phyloP scores from a whole-genome alignment of 2,329 filamentous ascomycete genomes.

The Magnaporthiopsis rhizophila region DNA sequence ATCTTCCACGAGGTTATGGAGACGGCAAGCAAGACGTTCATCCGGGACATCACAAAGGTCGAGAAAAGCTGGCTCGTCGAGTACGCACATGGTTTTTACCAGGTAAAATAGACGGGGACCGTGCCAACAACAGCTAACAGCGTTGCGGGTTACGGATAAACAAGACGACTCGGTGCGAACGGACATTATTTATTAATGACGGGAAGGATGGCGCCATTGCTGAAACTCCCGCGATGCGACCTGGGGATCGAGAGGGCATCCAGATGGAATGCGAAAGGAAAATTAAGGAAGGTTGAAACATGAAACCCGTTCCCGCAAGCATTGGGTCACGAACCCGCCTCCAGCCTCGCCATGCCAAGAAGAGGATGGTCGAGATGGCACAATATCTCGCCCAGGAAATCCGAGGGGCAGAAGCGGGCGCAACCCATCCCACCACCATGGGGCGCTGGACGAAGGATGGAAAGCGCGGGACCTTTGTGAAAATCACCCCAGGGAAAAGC shows the following conservation, averaged over 20 bases:
- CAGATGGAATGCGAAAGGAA: background rate
- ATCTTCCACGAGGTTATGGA: conserved; percentile 92
- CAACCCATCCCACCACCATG: background rate
- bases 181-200: background rate
- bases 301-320: background rate
- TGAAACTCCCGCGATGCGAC: background rate
- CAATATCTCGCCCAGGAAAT: background rate
- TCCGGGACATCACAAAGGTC: conserved; percentile 86
- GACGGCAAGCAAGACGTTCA: conserved; percentile 79
- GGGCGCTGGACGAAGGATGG: too few species aligned
- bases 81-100: conserved; percentile 79
- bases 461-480: too few species aligned
- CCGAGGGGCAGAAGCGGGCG: background rate
- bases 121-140: conserved; percentile 12
- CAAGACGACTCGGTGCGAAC: background rate
- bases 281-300: background rate
- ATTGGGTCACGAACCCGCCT: background rate
- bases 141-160: background rate
- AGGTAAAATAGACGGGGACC: conserved; percentile 31
- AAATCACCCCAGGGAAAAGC: background rate
- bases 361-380: background rate
- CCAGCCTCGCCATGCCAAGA: background rate
- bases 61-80: conserved; percentile 89
- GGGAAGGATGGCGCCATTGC: background rate
- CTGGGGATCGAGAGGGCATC: background rate